Evolutionary conservation across 768 basidiomycete species (phyloP).

Genomic region (Phaeolepiota aurea): DNA sequence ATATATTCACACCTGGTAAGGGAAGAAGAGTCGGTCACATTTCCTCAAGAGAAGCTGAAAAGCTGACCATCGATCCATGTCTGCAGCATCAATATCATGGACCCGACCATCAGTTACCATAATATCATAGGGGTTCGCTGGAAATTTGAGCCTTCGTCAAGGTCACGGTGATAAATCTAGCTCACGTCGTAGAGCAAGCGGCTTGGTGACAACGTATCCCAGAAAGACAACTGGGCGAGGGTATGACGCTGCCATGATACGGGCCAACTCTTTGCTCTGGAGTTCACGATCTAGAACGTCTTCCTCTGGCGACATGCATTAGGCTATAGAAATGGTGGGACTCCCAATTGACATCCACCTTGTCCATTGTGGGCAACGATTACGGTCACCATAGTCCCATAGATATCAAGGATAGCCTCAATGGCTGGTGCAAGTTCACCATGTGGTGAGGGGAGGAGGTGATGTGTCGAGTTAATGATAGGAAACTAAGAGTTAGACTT

Average conservation of each 20-base stretch:
- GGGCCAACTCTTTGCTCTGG: conserved; percentile 73
- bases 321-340: not conserved
- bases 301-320: conserved; percentile 48
- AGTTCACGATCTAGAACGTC: conserved; percentile 83
- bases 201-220: conserved; percentile 73
- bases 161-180: conserved; percentile 6
- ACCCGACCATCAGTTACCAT: conserved; percentile 71
- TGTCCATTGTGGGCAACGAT: conserved; percentile 92
- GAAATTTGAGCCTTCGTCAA: conserved; percentile 1
- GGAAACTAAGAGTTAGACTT: conserved; percentile 50
- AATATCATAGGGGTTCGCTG: conserved; percentile 71
- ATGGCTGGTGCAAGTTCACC: conserved; percentile 89
- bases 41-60: not conserved
- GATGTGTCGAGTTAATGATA: conserved; percentile 79
- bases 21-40: conserved; percentile 2
- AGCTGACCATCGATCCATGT: conserved; percentile 60
- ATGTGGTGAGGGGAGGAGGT: conserved; percentile 77
- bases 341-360: conserved; percentile 32
- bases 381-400: conserved; percentile 70
- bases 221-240: conserved; percentile 73
- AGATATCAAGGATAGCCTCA: conserved; percentile 74
- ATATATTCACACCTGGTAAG: conserved; percentile 84
- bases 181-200: conserved; percentile 56
- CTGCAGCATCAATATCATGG: conserved; percentile 72
- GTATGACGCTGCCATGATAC: conserved; percentile 61